These are phyloP conservation scores for Plasmodium gallinaceum DNA, from an alignment of 169 alveolate species.

Conservation along the genomic window DNA sequence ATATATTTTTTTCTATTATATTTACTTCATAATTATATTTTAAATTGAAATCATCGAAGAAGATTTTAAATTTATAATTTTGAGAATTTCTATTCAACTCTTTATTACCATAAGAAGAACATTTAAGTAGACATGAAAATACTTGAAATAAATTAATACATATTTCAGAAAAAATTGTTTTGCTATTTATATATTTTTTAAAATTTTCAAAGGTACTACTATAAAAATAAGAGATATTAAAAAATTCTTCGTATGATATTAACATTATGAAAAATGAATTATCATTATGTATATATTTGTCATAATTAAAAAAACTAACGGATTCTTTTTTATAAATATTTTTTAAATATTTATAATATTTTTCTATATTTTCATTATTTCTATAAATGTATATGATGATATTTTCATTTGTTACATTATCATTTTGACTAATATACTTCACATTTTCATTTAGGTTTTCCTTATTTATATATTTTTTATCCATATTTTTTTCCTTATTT, in stretches of 20 bases:
- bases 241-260: slow-evolving; percentile 55
- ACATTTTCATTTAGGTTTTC: not conserved
- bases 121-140: not conserved
- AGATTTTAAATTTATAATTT: slow-evolving; percentile 30
- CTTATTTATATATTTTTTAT: not conserved
- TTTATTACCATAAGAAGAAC: not conserved
- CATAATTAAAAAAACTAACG: slow-evolving; percentile 48
- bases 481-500: slow-evolving; percentile 1
- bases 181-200: slow-evolving; percentile 20
- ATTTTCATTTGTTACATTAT: not conserved
- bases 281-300: slow-evolving; percentile 53
- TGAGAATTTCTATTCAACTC: not conserved
- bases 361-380: slow-evolving; percentile 36
- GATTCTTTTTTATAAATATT: slow-evolving; percentile 12
- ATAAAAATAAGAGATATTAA: slow-evolving; percentile 6
- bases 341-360: slow-evolving; percentile 50
- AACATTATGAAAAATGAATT: slow-evolving; percentile 28
- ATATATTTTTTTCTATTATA: slow-evolving; percentile 61
- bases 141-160: slow-evolving; percentile 6
- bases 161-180: not conserved
- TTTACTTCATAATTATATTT: slow-evolving; percentile 41
- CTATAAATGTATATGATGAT: slow-evolving; percentile 29
- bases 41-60: slow-evolving; percentile 47
- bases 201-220: slow-evolving; percentile 1
- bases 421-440: not conserved